Conservation (phyloP, 345 rosid species). For the Salix caprea region DNA sequence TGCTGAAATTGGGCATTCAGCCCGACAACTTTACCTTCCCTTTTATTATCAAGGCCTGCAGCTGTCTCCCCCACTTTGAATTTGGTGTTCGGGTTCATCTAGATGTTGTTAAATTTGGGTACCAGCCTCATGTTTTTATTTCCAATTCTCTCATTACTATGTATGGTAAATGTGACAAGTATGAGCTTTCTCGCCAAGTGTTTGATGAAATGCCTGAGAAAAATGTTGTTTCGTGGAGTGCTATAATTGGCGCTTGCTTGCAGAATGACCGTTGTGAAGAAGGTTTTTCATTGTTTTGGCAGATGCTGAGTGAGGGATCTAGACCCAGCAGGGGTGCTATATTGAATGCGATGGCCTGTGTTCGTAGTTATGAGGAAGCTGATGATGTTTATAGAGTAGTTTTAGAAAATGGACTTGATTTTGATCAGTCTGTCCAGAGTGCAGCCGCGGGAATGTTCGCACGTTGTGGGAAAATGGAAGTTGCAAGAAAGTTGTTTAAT, state of each 20-base stretch:
- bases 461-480: slow-evolving; percentile 26
- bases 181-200: slow-evolving; percentile 12
- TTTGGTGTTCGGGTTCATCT: slow-evolving; percentile 31
- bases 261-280: slow-evolving; percentile 15
- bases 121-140: slow-evolving; percentile 22
- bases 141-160: slow-evolving; percentile 39
- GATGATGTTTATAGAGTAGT: slow-evolving; percentile 22
- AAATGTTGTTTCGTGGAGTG: slow-evolving; percentile 33
- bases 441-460: slow-evolving; percentile 24
- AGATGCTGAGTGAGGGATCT: slow-evolving; percentile 27
- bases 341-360: slow-evolving; percentile 31
- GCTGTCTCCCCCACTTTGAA: slow-evolving; percentile 12
- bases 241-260: slow-evolving; percentile 26
- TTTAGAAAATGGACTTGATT: slow-evolving; percentile 21
- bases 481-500: slow-evolving; percentile 21
- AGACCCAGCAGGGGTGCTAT: slow-evolving; percentile 20
- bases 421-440: slow-evolving; percentile 18
- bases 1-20: slow-evolving; percentile 21
- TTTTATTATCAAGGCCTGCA: slow-evolving; percentile 41
- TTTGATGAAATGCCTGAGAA: slow-evolving; percentile 33
- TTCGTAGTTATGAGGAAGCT: slow-evolving; percentile 15
- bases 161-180: slow-evolving; percentile 34
- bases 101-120: slow-evolving; percentile 26
- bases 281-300: slow-evolving; percentile 26
- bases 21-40: slow-evolving; percentile 42